phyloP scores from a whole-genome alignment of 106 monocot species.

The Dendrobium huoshanense region DNA sequence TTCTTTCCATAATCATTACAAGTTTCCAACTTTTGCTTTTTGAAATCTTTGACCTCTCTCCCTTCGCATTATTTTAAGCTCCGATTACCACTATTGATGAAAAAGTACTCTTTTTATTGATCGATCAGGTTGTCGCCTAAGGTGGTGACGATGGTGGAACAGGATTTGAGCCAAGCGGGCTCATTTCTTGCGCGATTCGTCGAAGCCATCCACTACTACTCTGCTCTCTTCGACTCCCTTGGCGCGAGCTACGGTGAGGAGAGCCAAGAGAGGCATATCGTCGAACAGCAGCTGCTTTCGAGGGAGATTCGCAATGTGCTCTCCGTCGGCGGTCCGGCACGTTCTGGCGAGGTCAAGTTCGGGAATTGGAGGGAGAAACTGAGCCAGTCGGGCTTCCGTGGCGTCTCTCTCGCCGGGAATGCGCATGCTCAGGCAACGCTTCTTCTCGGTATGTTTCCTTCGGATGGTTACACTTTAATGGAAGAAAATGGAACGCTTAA shows the following conservation, averaged over 20 bases:
- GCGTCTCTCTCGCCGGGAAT: slow-evolving; percentile 73
- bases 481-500: slow-evolving; percentile 94
- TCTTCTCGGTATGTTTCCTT: slow-evolving; percentile 89
- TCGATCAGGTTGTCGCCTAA: slow-evolving; percentile 69
- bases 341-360: slow-evolving; percentile 82
- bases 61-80: not conserved
- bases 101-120: not conserved
- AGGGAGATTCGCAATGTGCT: slow-evolving; percentile 94
- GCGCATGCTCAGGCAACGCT: slow-evolving; percentile 81
- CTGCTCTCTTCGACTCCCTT: slow-evolving; percentile 88
- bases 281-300: slow-evolving; percentile 92
- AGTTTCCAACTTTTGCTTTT: slow-evolving; percentile 2
- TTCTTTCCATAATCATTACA: slow-evolving; percentile 10
- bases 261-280: slow-evolving; percentile 76
- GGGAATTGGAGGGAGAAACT: slow-evolving; percentile 89
- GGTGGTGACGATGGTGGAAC: slow-evolving; percentile 97
- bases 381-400: slow-evolving; percentile 72
- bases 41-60: not conserved
- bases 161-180: slow-evolving; percentile 84
- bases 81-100: not conserved
- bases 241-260: slow-evolving; percentile 86
- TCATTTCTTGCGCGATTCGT: slow-evolving; percentile 84
- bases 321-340: slow-evolving; percentile 79
- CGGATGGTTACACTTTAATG: slow-evolving; percentile 84
- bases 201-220: slow-evolving; percentile 97